Percentiles rank a stretch among this genome's conserved stretches.
phyloP scores from a whole-genome alignment of 176 grass and related monocot genomes.

The Eremochloa ophiuroides region DNA sequence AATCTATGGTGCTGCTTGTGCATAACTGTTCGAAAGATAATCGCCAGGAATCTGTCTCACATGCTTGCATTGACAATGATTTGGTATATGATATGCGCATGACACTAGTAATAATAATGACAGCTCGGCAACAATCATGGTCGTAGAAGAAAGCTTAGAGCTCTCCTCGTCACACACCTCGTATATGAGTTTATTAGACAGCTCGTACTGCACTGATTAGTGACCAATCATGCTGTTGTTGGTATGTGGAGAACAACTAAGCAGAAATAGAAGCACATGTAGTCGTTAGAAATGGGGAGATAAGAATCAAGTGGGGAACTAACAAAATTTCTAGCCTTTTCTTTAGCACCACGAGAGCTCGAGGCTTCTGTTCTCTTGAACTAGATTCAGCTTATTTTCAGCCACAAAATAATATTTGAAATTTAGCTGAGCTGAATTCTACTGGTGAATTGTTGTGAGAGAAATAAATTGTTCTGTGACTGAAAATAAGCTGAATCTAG shows the following conservation, averaged over 20 bases:
- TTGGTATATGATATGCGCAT: neutral
- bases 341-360: neutral
- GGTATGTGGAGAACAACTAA: neutral
- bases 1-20: neutral
- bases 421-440: too few species aligned
- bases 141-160: neutral
- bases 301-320: neutral
- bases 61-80: constrained; percentile 10
- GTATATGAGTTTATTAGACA: neutral
- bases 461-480: too few species aligned
- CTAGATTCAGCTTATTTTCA: too few species aligned
- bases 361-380: too few species aligned
- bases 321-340: neutral
- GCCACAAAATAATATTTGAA: too few species aligned
- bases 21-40: neutral
- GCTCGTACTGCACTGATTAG: neutral
- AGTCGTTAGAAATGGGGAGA: neutral
- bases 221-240: neutral
- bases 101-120: neutral
- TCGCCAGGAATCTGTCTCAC: neutral
- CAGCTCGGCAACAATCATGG: neutral
- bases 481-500: too few species aligned
- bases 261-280: neutral
- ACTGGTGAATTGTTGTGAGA: too few species aligned
- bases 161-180: constrained; percentile 4